Conservation (phyloP, 2,329 filamentous ascomycete genomes). For the Cordyceps tenuipes region DNA sequence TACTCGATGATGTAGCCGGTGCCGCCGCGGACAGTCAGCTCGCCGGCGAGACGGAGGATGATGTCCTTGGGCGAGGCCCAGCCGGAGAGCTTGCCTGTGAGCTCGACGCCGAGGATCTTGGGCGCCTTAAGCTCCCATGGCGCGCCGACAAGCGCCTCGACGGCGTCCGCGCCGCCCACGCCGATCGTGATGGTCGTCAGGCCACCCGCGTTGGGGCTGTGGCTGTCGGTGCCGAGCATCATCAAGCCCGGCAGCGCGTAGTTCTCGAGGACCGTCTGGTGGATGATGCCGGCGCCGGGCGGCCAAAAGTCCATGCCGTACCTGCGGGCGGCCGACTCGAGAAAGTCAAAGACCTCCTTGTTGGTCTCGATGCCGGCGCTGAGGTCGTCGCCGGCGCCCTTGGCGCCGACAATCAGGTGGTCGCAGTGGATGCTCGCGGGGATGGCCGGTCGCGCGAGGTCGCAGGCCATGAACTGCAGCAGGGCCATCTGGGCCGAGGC, state of each 20-base stretch:
- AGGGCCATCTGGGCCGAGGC: slow-evolving; percentile 97
- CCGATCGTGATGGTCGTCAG: slow-evolving; percentile 91
- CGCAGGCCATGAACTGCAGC: slow-evolving; percentile 97
- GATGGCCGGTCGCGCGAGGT: slow-evolving; percentile 79
- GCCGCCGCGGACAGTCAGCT: slow-evolving; percentile 84
- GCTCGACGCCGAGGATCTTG: slow-evolving; percentile 75
- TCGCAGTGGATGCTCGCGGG: slow-evolving; percentile 98
- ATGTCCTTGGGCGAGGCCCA: slow-evolving; percentile 96
- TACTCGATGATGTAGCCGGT: slow-evolving; percentile 96
- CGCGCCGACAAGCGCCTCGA: slow-evolving; percentile 90
- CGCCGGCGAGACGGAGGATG: slow-evolving; percentile 81
- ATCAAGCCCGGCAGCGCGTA: slow-evolving; percentile 94
- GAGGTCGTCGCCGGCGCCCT: slow-evolving; percentile 79
- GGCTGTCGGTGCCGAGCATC: slow-evolving; percentile 98
- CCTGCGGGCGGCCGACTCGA: slow-evolving; percentile 84
- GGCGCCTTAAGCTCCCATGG: slow-evolving; percentile 98
- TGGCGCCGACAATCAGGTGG: slow-evolving; percentile 95
- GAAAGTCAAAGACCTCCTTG: slow-evolving; percentile 94
- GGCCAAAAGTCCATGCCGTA: slow-evolving; percentile 97
- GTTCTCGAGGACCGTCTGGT: slow-evolving; percentile 96
- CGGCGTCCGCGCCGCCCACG: slow-evolving; percentile 92
- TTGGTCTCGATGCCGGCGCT: slow-evolving; percentile 81
- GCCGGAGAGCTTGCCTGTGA: slow-evolving; percentile 74
- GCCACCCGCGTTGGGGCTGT: slow-evolving; percentile 95
- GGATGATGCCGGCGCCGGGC: slow-evolving; percentile 88